Conservation (phyloP, 1,284 basidiomycete genomes). For the Trametes pubescens region DNA sequence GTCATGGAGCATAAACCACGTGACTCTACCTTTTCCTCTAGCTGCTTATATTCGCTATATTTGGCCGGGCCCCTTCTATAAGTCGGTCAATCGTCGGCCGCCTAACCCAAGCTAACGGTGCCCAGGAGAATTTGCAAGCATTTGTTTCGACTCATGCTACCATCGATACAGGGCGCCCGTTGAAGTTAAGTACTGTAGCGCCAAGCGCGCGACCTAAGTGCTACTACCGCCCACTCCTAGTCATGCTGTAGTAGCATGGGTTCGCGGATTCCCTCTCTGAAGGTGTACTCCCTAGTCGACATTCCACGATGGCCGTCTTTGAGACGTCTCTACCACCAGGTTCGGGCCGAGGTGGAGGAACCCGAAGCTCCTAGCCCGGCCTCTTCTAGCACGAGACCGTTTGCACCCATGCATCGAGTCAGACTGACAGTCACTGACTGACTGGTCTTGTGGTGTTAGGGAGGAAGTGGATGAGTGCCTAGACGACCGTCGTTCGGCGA, state of each 20-base stretch:
- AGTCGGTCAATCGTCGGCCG: neutral
- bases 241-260: neutral
- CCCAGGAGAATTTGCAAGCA: no score
- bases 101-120: neutral
- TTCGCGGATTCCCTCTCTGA: no score
- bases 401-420: neutral
- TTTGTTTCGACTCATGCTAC: no score
- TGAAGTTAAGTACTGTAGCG: neutral
- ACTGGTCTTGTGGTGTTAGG: neutral
- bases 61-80: conserved; percentile 3
- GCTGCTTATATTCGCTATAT: conserved; percentile 10
- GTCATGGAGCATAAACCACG: conserved; percentile 32
- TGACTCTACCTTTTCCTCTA: conserved; percentile 17
- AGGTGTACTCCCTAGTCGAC: no score
- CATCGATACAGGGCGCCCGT: neutral
- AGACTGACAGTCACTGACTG: neutral
- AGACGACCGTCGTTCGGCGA: neutral
- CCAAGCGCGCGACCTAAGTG: neutral
- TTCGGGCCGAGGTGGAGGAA: no score
- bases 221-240: neutral
- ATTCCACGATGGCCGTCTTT: no score
- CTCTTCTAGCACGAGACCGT: no score
- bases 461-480: neutral
- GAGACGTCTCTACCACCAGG: no score
- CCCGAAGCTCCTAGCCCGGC: no score